Evolutionary conservation across 2,329 filamentous ascomycete species (phyloP).

Genomic region (Alternaria longipes): DNA sequence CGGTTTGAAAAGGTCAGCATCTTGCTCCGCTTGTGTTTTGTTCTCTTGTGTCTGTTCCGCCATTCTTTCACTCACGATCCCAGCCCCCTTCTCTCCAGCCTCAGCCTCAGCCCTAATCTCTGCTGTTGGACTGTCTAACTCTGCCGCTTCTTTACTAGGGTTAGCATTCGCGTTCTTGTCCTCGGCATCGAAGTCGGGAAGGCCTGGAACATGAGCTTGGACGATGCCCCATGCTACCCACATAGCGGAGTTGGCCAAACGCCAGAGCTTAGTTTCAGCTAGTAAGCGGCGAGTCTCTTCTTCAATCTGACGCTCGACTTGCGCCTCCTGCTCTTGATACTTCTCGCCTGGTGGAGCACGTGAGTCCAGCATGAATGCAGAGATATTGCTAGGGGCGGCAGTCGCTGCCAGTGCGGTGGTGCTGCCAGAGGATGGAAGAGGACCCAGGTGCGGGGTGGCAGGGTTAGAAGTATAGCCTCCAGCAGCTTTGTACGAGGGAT

Average conservation of each 20-base stretch:
- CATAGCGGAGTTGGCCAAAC: constrained; percentile 83
- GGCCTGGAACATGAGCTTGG: constrained; percentile 84
- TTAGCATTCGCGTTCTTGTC: constrained; percentile 24
- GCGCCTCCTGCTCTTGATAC: constrained; percentile 59
- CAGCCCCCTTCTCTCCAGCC: constrained; percentile 28
- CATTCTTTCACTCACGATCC: constrained; percentile 39
- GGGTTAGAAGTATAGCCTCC: constrained; percentile 63
- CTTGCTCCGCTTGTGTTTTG: constrained; percentile 34
- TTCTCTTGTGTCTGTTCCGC: constrained; percentile 32
- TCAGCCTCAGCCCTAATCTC: constrained; percentile 34
- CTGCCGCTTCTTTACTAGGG: constrained; percentile 31
- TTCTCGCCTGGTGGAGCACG: constrained; percentile 48
- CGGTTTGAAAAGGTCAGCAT: constrained; percentile 55
- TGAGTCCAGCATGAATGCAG: constrained; percentile 80
- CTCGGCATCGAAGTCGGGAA: constrained; percentile 62
- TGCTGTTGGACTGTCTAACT: constrained; percentile 38
- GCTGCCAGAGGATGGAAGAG: constrained; percentile 45
- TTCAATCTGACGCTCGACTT: constrained; percentile 67
- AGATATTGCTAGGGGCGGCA: constrained; percentile 53
- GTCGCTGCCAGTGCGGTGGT: constrained; percentile 46
- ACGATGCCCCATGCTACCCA: constrained; percentile 98
- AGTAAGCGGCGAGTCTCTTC: constrained; percentile 74
- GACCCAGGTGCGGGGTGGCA: constrained; percentile 41
- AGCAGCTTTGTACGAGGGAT: constrained; percentile 69
- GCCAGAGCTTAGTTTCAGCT: constrained; percentile 84